Base-by-base conservation (phyloP, 2,329 filamentous ascomycete genomes). In the Penicillium paneum region DNA sequence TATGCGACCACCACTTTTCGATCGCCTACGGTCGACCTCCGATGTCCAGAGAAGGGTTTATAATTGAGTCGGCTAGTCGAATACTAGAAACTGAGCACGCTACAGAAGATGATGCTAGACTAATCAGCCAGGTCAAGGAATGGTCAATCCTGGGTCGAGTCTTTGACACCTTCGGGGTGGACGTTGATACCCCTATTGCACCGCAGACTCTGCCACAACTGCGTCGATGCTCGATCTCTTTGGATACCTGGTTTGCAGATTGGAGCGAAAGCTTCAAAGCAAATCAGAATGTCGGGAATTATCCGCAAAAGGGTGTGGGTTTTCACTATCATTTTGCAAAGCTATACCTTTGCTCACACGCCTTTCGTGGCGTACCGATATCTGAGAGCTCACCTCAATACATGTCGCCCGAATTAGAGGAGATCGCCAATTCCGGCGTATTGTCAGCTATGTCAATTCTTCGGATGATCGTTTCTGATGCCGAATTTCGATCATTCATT, bases 311-410 rank as follows among this genome's bases (percentile, higher is more conserved):
- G 58, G 77, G 76, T 2, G 75, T 78, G 8, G 67, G 66, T 6
- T 65, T 79, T 34, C 74, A 79, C 57, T 77, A 74, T 49, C 70
- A 79, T 52, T 79, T 78, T 61, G 76, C 76, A 8, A 73, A 77
- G 51, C 66, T 80, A 4, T 75, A 79, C 43, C 67, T 79, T 6
- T 74, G 74, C 44, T 78, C 77, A 1, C 74, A 78, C 52, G 74
- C 75, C 15, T 69, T 79, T 24, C 71, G 76, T 8, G 73, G 75
- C 5, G 42, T 56, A 0, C 52, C 53, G 6, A 47, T 43, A 7
- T 42, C 38, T 10, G 56, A 54, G 24, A 38, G 52, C 28, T 36
- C 49, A 39, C 39, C 40, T 11, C 46, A 41, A 10, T 57, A 40
- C 29, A 64, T 76, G 39, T 62, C 64, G 0, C 60, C 67, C 19